Conservation (phyloP, 352 stramenopile species). For the Globisporangium recalcitrans region DNA sequence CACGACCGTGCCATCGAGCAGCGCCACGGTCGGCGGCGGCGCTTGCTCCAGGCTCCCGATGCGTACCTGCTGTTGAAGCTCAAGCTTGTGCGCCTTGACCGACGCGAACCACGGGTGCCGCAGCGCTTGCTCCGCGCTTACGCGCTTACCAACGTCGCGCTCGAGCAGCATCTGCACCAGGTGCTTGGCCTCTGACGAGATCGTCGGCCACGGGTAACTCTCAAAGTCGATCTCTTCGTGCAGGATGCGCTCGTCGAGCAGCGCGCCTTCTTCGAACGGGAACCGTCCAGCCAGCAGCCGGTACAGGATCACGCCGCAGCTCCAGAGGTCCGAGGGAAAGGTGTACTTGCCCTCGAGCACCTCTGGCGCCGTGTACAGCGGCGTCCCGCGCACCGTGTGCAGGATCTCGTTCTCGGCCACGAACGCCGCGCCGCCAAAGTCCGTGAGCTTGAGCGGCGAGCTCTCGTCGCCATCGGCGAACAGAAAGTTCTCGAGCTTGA, state of each 20-base stretch:
- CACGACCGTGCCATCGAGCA: constrained; percentile 59
- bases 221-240: constrained; percentile 53
- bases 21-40: constrained; percentile 9
- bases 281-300: constrained; percentile 56
- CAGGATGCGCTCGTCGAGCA: constrained; percentile 64
- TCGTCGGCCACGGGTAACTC: constrained; percentile 36
- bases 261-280: constrained; percentile 49
- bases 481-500: constrained; percentile 82
- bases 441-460: constrained; percentile 71
- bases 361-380: constrained; percentile 70
- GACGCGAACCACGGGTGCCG: constrained; percentile 61
- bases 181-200: constrained; percentile 57
- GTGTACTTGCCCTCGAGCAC: constrained; percentile 58
- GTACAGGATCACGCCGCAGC: constrained; percentile 74
- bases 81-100: constrained; percentile 18
- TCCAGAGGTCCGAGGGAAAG: constrained; percentile 75
- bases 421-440: constrained; percentile 72
- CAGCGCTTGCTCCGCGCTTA: constrained; percentile 58
- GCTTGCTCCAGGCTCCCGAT: not conserved
- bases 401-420: constrained; percentile 33
- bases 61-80: not conserved
- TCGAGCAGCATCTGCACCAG: constrained; percentile 45
- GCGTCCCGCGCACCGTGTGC: constrained; percentile 53
- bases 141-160: constrained; percentile 30
- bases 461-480: constrained; percentile 53